Conservation (phyloP, 495 filamentous ascomycete genomes). For the Chaetomium tenue region DNA sequence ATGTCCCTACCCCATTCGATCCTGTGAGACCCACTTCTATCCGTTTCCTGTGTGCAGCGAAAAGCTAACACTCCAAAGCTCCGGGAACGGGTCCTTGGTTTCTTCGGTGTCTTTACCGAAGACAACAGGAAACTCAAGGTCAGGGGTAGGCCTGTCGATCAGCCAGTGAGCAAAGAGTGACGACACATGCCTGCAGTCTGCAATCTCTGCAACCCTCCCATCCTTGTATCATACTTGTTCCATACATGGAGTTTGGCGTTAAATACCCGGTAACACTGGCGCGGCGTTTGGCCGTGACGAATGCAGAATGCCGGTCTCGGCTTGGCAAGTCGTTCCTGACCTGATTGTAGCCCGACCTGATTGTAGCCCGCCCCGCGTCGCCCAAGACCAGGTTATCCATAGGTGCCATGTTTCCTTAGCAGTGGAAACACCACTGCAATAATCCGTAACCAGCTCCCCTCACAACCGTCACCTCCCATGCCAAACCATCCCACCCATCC, state of each 20-base stretch:
- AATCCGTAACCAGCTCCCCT: no score
- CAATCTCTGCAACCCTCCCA: neutral
- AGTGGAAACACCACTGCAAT: neutral
- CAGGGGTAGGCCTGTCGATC: constrained; percentile 1
- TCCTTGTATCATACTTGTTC: constrained; percentile 26
- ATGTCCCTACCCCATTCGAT: constrained; percentile 60
- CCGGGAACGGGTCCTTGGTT: constrained; percentile 27
- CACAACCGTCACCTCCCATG: constrained; percentile 44
- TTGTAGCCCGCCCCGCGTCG: no score
- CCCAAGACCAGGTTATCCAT: no score
- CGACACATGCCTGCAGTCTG: neutral
- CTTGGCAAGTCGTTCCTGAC: neutral
- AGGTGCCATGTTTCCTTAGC: no score
- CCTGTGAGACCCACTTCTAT: constrained; percentile 41
- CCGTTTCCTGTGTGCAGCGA: neutral
- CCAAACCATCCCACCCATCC: constrained; percentile 60
- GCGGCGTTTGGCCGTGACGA: constrained; percentile 17
- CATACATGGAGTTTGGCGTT: constrained; percentile 35
- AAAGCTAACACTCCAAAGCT: constrained; percentile 22
- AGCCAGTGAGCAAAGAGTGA: constrained; percentile 3
- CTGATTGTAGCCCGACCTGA: neutral
- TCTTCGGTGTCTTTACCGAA: constrained; percentile 32
- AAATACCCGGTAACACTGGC: constrained; percentile 29
- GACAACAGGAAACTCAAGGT: constrained; percentile 22
- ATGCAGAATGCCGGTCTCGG: constrained; percentile 4